A percentile compares a stretch with the other conserved stretches of the same genome.
Conservation (phyloP, 148 eudicot genomes). For the Chenopodium quinoa region DNA sequence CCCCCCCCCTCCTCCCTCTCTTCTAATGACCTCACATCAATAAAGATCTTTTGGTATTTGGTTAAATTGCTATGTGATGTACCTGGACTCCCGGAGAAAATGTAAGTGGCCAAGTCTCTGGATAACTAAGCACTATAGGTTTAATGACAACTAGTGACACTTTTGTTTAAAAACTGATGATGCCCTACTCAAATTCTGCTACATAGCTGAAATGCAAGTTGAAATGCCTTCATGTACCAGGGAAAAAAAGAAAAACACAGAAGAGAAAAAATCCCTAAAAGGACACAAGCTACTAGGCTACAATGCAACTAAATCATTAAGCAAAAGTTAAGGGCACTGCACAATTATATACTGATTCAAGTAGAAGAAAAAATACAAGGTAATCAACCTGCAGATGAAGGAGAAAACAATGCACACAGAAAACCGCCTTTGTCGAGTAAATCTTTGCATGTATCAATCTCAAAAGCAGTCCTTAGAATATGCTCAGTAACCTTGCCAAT, state of each 20-base stretch:
- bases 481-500: constrained; percentile 96
- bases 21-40: neutral
- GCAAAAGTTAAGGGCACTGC: too few species aligned
- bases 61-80: neutral
- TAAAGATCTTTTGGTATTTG: neutral
- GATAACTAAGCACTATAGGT: neutral
- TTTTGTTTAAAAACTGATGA: neutral
- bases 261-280: neutral
- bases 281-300: neutral
- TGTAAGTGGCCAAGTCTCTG: neutral
- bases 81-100: neutral
- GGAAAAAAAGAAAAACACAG: neutral
- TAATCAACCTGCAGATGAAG: constrained; percentile 66
- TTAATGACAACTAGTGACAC: neutral
- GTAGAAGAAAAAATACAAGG: neutral
- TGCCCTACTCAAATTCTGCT: neutral
- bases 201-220: neutral
- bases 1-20: neutral
- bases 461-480: constrained; percentile 70
- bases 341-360: neutral
- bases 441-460: constrained; percentile 79
- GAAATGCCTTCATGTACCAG: neutral
- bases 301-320: neutral
- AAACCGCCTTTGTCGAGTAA: constrained; percentile 74
- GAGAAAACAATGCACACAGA: constrained; percentile 87